Evolutionary conservation across 1,284 basidiomycete species (phyloP).

Genomic region (Waitea zeae): DNA sequence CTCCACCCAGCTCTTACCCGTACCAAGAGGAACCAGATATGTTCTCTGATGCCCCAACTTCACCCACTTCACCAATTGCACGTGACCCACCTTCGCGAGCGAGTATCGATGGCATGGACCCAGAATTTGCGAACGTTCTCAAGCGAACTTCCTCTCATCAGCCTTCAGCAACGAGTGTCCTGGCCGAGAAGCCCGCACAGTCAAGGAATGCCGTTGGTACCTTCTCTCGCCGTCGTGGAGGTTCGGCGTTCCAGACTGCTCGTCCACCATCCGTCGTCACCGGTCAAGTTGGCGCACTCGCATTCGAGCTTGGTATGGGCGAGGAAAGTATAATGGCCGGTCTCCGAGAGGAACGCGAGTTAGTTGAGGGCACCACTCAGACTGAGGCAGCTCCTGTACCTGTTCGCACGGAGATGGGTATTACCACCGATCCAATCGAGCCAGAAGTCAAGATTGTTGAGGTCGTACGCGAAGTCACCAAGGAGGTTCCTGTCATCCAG

Average conservation of each 20-base stretch:
- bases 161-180: slow-evolving; percentile 25
- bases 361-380: slow-evolving; percentile 45
- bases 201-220: slow-evolving; percentile 29
- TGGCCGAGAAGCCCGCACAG: slow-evolving; percentile 49
- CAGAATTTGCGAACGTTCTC: slow-evolving; percentile 61
- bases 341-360: slow-evolving; percentile 18
- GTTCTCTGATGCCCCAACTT: no score
- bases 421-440: no score
- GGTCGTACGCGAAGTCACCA: no score
- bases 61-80: slow-evolving; percentile 12
- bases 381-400: slow-evolving; percentile 25
- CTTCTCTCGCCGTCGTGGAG: slow-evolving; percentile 36
- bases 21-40: no score
- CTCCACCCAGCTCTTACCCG: no score
- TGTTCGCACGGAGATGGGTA: no score
- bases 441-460: no score
- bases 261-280: slow-evolving; percentile 45
- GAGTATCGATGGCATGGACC: slow-evolving; percentile 74
- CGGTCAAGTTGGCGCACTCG: slow-evolving; percentile 48
- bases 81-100: slow-evolving; percentile 23
- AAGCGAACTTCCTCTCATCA: slow-evolving; percentile 38
- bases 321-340: slow-evolving; percentile 19
- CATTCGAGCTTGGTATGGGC: slow-evolving; percentile 44
- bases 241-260: slow-evolving; percentile 43
- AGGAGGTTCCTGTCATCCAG: no score